phyloP scores from a whole-genome alignment of 2,329 filamentous ascomycete species.

The Xylariaceae sp. region DNA sequence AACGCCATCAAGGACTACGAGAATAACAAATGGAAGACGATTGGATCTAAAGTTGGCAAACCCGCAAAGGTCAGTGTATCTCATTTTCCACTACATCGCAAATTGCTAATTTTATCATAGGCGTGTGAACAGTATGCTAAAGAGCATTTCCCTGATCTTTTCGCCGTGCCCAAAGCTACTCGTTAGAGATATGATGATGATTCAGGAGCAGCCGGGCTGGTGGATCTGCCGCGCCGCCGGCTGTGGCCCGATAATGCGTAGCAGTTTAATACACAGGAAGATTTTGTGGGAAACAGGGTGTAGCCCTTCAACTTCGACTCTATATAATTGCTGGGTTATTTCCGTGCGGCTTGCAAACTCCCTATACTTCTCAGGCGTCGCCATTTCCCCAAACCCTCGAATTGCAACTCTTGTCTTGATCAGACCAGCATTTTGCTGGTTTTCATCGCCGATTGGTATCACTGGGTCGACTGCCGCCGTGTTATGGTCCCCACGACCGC shows the following conservation, averaged over 20 bases:
- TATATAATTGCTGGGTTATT: conserved; percentile 9
- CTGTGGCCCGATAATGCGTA: background rate
- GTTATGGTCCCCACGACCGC: background rate
- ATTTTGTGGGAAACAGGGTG: background rate
- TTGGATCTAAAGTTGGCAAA: conserved; percentile 94
- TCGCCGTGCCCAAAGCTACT: conserved; percentile 25
- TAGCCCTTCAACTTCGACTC: conserved; percentile 1
- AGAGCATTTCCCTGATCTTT: conserved; percentile 69
- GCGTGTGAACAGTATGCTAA: conserved; percentile 92
- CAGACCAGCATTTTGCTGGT: background rate
- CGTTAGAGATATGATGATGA: conserved; percentile 18
- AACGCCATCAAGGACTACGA: conserved; percentile 98
- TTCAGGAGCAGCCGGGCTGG: too few species aligned
- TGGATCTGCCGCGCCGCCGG: background rate
- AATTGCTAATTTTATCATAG: conserved; percentile 37
- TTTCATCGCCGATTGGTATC: background rate
- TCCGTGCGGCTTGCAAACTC: background rate
- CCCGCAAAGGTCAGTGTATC: conserved; percentile 71
- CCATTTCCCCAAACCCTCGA: background rate
- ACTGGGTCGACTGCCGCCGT: background rate
- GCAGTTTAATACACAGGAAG: conserved; percentile 10
- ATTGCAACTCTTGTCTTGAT: background rate
- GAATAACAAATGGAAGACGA: conserved; percentile 96
- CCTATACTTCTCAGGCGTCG: background rate
- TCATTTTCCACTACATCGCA: background rate